Conservation (phyloP, 2,329 filamentous ascomycete genomes). For the Colletotrichum magnum region DNA sequence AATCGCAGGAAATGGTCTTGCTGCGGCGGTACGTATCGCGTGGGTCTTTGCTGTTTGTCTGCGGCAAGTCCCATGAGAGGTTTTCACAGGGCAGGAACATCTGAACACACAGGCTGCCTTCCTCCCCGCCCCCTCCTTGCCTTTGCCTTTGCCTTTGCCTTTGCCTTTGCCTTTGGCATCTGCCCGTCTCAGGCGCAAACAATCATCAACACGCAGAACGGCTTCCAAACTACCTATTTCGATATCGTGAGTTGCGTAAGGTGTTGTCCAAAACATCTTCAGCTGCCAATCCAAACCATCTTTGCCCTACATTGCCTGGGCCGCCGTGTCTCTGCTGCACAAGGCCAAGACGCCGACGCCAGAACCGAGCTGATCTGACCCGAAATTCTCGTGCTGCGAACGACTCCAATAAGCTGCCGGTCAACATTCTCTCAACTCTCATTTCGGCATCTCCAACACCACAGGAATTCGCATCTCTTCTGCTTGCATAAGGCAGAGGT, state of each 20-base stretch:
- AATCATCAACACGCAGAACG: constrained; percentile 14
- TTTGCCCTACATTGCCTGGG: too few relatives aligned
- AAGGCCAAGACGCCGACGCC: neutral
- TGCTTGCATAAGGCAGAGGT: constrained; percentile 16
- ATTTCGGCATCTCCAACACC: constrained; percentile 11
- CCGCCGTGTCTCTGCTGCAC: constrained; percentile 4
- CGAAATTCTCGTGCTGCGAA: neutral
- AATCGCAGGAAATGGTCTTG: neutral
- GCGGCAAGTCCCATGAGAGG: too few relatives aligned
- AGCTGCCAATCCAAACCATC: too few relatives aligned
- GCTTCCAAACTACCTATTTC: too few relatives aligned
- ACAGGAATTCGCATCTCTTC: constrained; percentile 6
- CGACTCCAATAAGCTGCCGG: constrained; percentile 3
- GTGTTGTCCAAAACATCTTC: too few relatives aligned
- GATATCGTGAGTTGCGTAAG: too few relatives aligned
- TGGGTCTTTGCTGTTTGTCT: neutral
- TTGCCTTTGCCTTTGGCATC: constrained; percentile 7
- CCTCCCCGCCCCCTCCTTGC: too few relatives aligned
- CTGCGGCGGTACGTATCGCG: neutral
- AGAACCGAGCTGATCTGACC: neutral
- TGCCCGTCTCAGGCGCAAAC: constrained; percentile 35
- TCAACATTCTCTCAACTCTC: constrained; percentile 9
- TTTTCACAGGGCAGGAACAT: too few relatives aligned
- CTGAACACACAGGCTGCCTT: too few relatives aligned
- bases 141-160: too few relatives aligned